phyloP scores from a whole-genome alignment of 495 filamentous ascomycete genomes.

The Neurospora tetrasperma region DNA sequence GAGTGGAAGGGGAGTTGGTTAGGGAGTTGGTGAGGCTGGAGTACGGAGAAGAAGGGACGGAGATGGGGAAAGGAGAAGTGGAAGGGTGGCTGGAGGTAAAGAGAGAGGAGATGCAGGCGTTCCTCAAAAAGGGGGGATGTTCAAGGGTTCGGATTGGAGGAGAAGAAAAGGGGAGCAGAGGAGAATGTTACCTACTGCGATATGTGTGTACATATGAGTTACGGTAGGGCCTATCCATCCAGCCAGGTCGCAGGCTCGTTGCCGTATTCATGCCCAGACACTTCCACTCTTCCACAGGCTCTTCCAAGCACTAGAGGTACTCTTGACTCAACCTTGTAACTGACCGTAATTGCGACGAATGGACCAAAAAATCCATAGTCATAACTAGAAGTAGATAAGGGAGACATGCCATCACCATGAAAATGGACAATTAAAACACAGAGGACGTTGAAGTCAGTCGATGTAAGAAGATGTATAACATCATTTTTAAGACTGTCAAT shows the following conservation, averaged over 20 bases:
- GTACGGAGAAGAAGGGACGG: neutral
- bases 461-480: neutral
- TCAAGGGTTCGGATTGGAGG: neutral
- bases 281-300: neutral
- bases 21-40: neutral
- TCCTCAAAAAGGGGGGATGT: neutral
- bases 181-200: too few relatives aligned
- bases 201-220: too few relatives aligned
- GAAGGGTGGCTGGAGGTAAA: neutral
- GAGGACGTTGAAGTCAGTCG: neutral
- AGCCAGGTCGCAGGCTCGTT: neutral
- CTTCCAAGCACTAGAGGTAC: neutral
- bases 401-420: neutral
- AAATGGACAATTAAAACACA: neutral
- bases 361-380: too few relatives aligned
- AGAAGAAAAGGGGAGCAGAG: too few relatives aligned
- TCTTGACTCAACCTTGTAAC: neutral
- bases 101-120: neutral
- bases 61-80: neutral
- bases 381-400: neutral
- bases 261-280: neutral
- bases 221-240: neutral
- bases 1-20: neutral
- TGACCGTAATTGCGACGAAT: neutral
- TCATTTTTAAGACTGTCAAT: neutral